Evolutionary conservation across 495 filamentous ascomycete species (phyloP).

Genomic region (Elaphomyces granulatus): DNA sequence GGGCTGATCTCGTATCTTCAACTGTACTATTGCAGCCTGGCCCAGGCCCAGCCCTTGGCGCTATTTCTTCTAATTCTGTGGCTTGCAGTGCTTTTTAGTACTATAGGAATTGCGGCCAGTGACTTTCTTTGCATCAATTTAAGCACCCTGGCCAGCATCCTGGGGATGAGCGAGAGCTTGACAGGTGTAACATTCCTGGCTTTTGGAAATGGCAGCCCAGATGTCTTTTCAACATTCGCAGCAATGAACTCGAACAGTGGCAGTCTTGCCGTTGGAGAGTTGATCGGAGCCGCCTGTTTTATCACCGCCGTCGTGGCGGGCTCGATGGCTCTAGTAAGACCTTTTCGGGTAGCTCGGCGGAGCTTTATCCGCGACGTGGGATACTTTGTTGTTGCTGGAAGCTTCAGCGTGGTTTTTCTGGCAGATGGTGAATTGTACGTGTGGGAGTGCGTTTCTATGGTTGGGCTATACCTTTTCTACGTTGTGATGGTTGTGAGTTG

Average conservation of each 20-base stretch:
- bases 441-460: slow-evolving; percentile 87
- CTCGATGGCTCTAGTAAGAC: slow-evolving; percentile 92
- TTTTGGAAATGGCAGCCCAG: slow-evolving; percentile 97
- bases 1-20: slow-evolving; percentile 79
- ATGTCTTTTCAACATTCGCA: slow-evolving; percentile 97
- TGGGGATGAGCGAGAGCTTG: slow-evolving; percentile 91
- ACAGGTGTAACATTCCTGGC: slow-evolving; percentile 94
- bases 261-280: slow-evolving; percentile 86
- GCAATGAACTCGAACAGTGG: slow-evolving; percentile 95
- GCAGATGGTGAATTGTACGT: slow-evolving; percentile 70
- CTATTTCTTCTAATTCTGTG: slow-evolving; percentile 65
- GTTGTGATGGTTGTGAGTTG: slow-evolving; percentile 76
- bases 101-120: slow-evolving; percentile 95
- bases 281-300: slow-evolving; percentile 91
- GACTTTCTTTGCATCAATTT: slow-evolving; percentile 98
- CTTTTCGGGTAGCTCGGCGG: slow-evolving; percentile 76
- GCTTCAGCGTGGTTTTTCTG: slow-evolving; percentile 77
- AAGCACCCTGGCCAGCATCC: slow-evolving; percentile 71
- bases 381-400: slow-evolving; percentile 80
- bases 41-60: slow-evolving; percentile 54
- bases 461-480: slow-evolving; percentile 83
- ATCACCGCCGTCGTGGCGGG: slow-evolving; percentile 95
- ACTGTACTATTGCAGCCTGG: slow-evolving; percentile 79
- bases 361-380: slow-evolving; percentile 87
- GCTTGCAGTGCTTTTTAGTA: slow-evolving; percentile 86